Percentiles rank a stretch among this genome's conserved stretches.
These are phyloP conservation scores for Acanthamoeba triangularis DNA, from an alignment of 208 protist species.

Conservation along the genomic window DNA sequence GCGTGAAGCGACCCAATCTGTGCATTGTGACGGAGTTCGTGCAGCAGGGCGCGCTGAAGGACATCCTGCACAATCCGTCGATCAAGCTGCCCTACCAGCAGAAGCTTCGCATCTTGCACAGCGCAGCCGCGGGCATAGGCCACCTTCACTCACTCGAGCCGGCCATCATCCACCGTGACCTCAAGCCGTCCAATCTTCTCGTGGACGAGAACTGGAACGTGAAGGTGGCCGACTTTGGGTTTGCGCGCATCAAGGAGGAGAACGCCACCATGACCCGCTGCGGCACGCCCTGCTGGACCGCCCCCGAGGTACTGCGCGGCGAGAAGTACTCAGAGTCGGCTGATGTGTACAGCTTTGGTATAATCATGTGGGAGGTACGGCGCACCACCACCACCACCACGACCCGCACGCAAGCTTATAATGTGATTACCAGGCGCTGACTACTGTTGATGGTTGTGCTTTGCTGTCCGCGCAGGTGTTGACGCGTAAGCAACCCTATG, in stretches of 20 bases:
- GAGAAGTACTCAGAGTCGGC: background rate
- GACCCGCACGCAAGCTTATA: too few relatives aligned
- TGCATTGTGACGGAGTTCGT: slow-evolving; percentile 87
- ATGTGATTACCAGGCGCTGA: background rate
- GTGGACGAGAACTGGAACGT: too few relatives aligned
- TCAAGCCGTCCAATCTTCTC: too few relatives aligned
- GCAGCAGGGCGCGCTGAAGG: slow-evolving; percentile 78
- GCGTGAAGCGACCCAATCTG: slow-evolving; percentile 82
- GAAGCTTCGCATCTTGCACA: background rate
- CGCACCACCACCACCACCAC: background rate
- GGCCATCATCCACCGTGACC: background rate
- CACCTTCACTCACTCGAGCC: slow-evolving; percentile 15
- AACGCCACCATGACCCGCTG: too few relatives aligned
- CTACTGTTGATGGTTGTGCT: background rate
- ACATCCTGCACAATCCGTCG: slow-evolving; percentile 71
- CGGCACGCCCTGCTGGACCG: too few relatives aligned
- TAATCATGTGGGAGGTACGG: slow-evolving; percentile 23
- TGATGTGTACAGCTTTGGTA: slow-evolving; percentile 41
- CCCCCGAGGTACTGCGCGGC: too few relatives aligned
- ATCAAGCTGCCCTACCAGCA: background rate
- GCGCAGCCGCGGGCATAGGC: slow-evolving; percentile 49
- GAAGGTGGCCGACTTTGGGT: too few relatives aligned
- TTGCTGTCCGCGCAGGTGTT: background rate
- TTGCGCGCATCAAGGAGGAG: too few relatives aligned
- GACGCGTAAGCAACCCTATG: slow-evolving; percentile 14